Evolutionary conservation across 805 yeast genomes (phyloP), one percentile per base, ranked within the genome.

Genomic region (Saccharomycodes ludwigii): DNA sequence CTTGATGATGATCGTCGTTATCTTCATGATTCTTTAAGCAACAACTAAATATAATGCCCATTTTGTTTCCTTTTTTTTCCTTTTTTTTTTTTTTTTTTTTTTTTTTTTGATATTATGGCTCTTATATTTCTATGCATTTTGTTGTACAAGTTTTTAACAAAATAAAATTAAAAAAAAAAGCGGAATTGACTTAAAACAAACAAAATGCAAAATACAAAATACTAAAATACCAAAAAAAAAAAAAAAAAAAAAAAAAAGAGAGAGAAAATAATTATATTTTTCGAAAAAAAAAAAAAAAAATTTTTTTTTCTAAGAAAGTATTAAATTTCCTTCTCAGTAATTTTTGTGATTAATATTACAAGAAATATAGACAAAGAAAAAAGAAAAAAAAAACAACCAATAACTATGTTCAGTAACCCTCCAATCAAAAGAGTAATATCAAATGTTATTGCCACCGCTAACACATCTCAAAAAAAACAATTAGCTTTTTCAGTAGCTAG

Each of bases 1-100:
- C 54, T 18, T 44, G 46, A 14, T 38, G 46, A 3, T 35, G 23
- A 15, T 38, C 43, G 6, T 34, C 31, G 4, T 18, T 16, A 5
- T 14, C 10, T 15, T 16, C 28, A 15, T 25, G 19, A 16, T 25
- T 25, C 17, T 36, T 31, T 9, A 39, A 33, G 22, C 50, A 52
- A 34, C 56, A 52, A 36, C 58, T 52, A 3, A 48, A 26, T 13
- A 47, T 32, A 20, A 28, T 35, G 17, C 59, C 59, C 59, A 54
- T 54, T n/a, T 12, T 21, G 12, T 13, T 19, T 12, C 18, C 24
- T 23, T 12, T 23, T 3, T 25, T 18, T 14, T 22, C 14, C 21
- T 6, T 14, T 18, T 24, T 24, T 19, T 31, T 26, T 14, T 16
- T 5, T 4, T 17, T 18, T 13, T 26, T 26, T 14, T 12, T 10